Conservation (phyloP, 164 flowering plant genomes). For the Buxus sempervirens region DNA sequence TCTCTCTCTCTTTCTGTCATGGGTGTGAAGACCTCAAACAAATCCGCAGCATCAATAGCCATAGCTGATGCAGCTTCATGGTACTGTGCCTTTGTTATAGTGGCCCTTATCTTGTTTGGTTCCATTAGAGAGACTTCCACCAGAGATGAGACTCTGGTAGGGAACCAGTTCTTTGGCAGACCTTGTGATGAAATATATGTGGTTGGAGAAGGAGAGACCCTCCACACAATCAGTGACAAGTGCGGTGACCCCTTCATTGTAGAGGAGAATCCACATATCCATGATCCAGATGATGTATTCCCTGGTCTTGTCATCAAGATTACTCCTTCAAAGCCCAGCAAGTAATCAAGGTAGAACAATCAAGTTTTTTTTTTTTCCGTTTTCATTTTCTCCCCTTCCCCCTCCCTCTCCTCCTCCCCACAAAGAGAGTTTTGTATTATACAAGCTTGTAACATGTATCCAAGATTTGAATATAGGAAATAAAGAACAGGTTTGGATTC, state of each 20-base stretch:
- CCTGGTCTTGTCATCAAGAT: slow-evolving; percentile 44
- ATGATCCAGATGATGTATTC: slow-evolving; percentile 48
- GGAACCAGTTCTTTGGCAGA: slow-evolving; percentile 7
- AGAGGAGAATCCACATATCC: slow-evolving; percentile 44
- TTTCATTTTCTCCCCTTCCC: too few relatives aligned
- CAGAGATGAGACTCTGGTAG: slow-evolving; percentile 6
- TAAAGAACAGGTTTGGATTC: too few relatives aligned
- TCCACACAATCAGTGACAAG: slow-evolving; percentile 43
- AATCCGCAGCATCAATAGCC: slow-evolving; percentile 5
- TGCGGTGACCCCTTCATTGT: slow-evolving; percentile 43
- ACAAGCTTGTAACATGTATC: too few relatives aligned
- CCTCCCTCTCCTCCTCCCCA: too few relatives aligned
- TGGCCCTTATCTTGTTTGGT: slow-evolving; percentile 19
- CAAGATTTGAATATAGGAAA: too few relatives aligned
- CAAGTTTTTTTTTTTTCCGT: neutral
- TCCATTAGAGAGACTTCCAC: slow-evolving; percentile 9
- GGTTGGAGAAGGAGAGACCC: slow-evolving; percentile 45
- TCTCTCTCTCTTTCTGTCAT: slow-evolving; percentile 5
- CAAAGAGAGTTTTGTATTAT: too few relatives aligned
- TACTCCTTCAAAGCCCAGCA: slow-evolving; percentile 14
- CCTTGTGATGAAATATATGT: slow-evolving; percentile 46
- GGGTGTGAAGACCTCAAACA: slow-evolving; percentile 5
- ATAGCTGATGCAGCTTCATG: slow-evolving; percentile 27
- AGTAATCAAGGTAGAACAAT: slow-evolving; percentile 9
- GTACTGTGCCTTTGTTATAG: slow-evolving; percentile 24